Evolutionary conservation across 2,329 filamentous ascomycete genomes (phyloP), one percentile per base, ranked within the genome.

Genomic region (Penicillium sp.): DNA sequence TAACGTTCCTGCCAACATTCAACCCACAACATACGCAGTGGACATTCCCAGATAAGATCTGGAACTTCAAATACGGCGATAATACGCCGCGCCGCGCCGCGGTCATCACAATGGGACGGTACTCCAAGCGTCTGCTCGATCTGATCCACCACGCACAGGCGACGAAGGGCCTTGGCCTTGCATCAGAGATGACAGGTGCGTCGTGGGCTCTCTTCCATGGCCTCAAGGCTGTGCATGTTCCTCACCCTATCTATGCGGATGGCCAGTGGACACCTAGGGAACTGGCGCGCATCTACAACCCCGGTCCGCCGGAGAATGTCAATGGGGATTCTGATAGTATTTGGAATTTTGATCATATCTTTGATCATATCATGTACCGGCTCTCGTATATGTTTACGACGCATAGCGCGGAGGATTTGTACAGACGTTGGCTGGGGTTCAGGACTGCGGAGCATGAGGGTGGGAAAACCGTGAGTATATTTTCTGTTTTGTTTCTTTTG

Each of bases 141-240:
- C 25, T 65, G 12, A 91, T 92, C 87, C 89, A 92, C 72, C 82
- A 88, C 61, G 88, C 91, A 66, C 43, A 86, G 79, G 72, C 79
- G 82, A 28, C 78, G 83, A 63, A 85, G 84, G 60, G 88, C 86
- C 71, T 86, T 79, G 71, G 91, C 87, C 87, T 91, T 89, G 65
- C 57, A 69, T 84, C 83, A 26, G 89, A 92, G 72, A 92, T 92
- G 89, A 91, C 88, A 74, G 88, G 88, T 1, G 82, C 87, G 0
- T 83, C 82, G 0, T 82, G 85, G 67, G 87, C 88, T 0, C 77
- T 92, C 5, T 88, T 91, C 63, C 88, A 90, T 66, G 88, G 89
- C 1, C 79, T 90, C 65, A 92, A 92, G 74, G 89, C 88, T 22
- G 86, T 90, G 0, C 90, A 87, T 64, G 80, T 78, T 2, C 82